Evolutionary conservation across 805 yeast genomes (phyloP).

Genomic region (Millerozyma miso): DNA sequence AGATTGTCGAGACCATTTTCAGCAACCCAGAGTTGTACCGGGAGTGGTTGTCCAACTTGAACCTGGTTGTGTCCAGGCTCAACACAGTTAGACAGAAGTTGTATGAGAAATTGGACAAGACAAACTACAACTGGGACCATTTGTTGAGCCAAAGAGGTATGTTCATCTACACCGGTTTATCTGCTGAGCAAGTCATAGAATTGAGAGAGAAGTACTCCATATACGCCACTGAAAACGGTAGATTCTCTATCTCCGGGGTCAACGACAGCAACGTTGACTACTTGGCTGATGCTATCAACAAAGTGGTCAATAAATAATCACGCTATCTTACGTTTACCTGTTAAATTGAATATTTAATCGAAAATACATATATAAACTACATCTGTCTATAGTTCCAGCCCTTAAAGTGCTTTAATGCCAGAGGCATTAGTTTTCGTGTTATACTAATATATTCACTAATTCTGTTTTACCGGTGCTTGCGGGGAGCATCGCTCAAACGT

Average conservation of each 20-base stretch:
- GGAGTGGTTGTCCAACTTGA: conserved; percentile 82
- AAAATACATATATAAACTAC: no score
- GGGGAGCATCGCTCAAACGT: no score
- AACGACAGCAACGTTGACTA: conserved; percentile 75
- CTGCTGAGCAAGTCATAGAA: conserved; percentile 61
- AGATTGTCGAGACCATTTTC: conserved; percentile 77
- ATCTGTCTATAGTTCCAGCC: no score
- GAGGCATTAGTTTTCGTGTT: no score
- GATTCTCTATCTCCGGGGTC: conserved; percentile 88
- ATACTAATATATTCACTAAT: no score
- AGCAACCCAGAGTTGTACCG: conserved; percentile 52
- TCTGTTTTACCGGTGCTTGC: no score
- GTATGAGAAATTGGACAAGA: conserved; percentile 57
- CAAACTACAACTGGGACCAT: conserved; percentile 78
- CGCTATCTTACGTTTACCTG: neutral
- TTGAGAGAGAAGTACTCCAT: conserved; percentile 71
- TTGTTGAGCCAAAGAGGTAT: conserved; percentile 88
- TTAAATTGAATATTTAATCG: no score
- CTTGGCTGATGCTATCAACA: conserved; percentile 58
- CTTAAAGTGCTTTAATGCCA: no score
- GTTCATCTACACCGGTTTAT: conserved; percentile 90
- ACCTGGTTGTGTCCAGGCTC: conserved; percentile 74
- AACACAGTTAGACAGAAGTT: conserved; percentile 64
- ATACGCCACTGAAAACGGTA: conserved; percentile 85
- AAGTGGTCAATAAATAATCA: conserved; percentile 34